Evolutionary conservation across 1,284 basidiomycete genomes (phyloP).

Genomic region (Heterobasidion irregulare): DNA sequence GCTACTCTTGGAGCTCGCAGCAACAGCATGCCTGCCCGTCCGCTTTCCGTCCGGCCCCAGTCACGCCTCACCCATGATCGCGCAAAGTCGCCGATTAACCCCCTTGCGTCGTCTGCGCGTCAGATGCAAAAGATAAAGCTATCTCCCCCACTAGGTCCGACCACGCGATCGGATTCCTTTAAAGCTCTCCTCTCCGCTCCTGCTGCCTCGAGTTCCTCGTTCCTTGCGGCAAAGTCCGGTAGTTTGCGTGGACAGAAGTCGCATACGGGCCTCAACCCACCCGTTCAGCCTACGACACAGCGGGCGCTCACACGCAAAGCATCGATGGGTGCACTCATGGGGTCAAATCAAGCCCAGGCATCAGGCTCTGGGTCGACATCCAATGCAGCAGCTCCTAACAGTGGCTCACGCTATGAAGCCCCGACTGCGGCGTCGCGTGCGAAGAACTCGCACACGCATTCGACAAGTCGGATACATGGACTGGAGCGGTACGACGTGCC

Average conservation of each 20-base stretch:
- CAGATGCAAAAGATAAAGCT: slow-evolving; percentile 60
- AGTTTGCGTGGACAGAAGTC: slow-evolving; percentile 75
- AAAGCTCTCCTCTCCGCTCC: slow-evolving; percentile 37
- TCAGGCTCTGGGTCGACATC: slow-evolving; percentile 41
- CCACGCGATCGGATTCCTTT: slow-evolving; percentile 44
- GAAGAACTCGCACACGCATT: slow-evolving; percentile 52
- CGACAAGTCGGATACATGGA: slow-evolving; percentile 47
- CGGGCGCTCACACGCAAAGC: slow-evolving; percentile 65
- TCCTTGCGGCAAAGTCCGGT: slow-evolving; percentile 58
- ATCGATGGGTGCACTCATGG: slow-evolving; percentile 66
- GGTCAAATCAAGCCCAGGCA: slow-evolving; percentile 45
- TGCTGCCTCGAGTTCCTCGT: slow-evolving; percentile 39
- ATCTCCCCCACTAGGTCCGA: slow-evolving; percentile 50
- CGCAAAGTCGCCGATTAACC: slow-evolving; percentile 61
- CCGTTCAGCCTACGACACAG: slow-evolving; percentile 49
- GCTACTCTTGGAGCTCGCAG: slow-evolving; percentile 21
- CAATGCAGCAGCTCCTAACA: slow-evolving; percentile 22
- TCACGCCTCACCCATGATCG: slow-evolving; percentile 53
- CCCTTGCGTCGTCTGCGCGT: slow-evolving; percentile 53
- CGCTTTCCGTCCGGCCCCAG: slow-evolving; percentile 43
- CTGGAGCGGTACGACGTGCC: slow-evolving; percentile 57
- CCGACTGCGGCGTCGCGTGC: slow-evolving; percentile 74
- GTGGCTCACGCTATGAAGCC: slow-evolving; percentile 54
- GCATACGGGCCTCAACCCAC: slow-evolving; percentile 66
- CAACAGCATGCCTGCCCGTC: slow-evolving; percentile 49